Percentiles rank a stretch among this genome's conserved stretches.
These are phyloP conservation scores for Setomelanomma holmii DNA, from an alignment of 2,329 filamentous ascomycete genomes.

Conservation along the genomic window DNA sequence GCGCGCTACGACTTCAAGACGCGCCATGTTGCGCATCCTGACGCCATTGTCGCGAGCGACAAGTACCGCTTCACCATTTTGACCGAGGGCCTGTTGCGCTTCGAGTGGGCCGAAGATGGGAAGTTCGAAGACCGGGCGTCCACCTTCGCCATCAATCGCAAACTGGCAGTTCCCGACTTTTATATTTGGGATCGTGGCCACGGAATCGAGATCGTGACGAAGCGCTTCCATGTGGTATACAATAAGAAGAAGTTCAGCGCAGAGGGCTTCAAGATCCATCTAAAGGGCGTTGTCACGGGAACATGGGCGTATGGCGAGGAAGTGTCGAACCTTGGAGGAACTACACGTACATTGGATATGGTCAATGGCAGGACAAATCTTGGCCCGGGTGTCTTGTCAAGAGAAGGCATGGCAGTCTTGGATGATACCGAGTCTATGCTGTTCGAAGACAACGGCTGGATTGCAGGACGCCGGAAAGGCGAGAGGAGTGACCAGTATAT, in stretches of 20 bases:
- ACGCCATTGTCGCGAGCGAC: constrained; percentile 55
- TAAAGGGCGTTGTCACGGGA: constrained; percentile 54
- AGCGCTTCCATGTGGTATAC: constrained; percentile 64
- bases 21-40: constrained; percentile 53
- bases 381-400: constrained; percentile 60
- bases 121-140: constrained; percentile 69
- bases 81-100: constrained; percentile 63
- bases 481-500: constrained; percentile 65
- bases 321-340: constrained; percentile 54
- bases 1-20: constrained; percentile 54
- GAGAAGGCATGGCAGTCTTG: constrained; percentile 59
- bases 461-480: constrained; percentile 56
- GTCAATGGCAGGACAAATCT: constrained; percentile 60
- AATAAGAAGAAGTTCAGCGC: constrained; percentile 63
- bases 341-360: constrained; percentile 63
- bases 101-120: constrained; percentile 67
- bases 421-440: constrained; percentile 66
- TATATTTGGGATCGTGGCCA: constrained; percentile 56
- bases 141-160: constrained; percentile 65
- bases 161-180: constrained; percentile 58
- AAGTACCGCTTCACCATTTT: constrained; percentile 68
- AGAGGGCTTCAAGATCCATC: constrained; percentile 57
- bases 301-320: constrained; percentile 61
- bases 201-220: constrained; percentile 63
- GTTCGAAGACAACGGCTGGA: constrained; percentile 61